A percentile compares a stretch with the other conserved stretches of the same genome.
Evolutionary conservation across 2,329 filamentous ascomycete species (phyloP).

Genomic region (Coniella lustricola): DNA sequence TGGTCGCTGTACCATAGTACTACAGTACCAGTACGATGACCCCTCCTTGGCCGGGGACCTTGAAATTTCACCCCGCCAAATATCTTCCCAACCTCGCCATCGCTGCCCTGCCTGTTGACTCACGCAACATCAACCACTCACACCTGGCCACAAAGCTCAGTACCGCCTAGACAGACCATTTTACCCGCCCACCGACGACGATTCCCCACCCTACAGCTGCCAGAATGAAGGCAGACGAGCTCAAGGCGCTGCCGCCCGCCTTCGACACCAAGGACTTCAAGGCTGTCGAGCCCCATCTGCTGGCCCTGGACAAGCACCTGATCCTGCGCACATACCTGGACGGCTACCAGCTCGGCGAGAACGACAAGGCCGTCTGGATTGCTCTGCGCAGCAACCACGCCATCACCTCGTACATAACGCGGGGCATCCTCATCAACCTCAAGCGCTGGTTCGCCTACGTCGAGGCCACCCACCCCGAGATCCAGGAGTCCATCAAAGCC

Average conservation of each 20-base stretch:
- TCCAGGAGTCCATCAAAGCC: slow-evolving; percentile 61
- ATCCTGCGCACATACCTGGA: slow-evolving; percentile 80
- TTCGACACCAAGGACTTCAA: slow-evolving; percentile 65
- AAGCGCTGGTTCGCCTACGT: slow-evolving; percentile 83
- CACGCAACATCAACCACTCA: slow-evolving; percentile 1
- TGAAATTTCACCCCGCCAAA: slow-evolving; percentile 17
- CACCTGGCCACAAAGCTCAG: not conserved
- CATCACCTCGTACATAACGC: slow-evolving; percentile 73
- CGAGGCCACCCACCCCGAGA: slow-evolving; percentile 73
- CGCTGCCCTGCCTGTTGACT: slow-evolving; percentile 13
- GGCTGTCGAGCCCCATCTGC: slow-evolving; percentile 65
- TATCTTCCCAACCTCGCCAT: slow-evolving; percentile 8
- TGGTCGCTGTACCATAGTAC: not conserved
- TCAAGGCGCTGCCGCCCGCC: slow-evolving; percentile 43
- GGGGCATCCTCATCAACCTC: slow-evolving; percentile 68
- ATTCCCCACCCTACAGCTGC: not conserved
- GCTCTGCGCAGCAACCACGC: slow-evolving; percentile 77
- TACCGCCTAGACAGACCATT: not conserved
- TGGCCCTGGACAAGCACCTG: slow-evolving; percentile 78
- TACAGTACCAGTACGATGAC: slow-evolving; percentile 2
- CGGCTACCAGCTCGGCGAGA: slow-evolving; percentile 68
- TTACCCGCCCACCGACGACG: not conserved
- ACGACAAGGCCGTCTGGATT: slow-evolving; percentile 78
- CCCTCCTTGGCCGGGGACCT: slow-evolving; percentile 17
- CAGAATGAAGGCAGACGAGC: slow-evolving; percentile 52